Evolutionary conservation across 306 rosid species (phyloP).

Genomic region (Begonia fuchsioides): DNA sequence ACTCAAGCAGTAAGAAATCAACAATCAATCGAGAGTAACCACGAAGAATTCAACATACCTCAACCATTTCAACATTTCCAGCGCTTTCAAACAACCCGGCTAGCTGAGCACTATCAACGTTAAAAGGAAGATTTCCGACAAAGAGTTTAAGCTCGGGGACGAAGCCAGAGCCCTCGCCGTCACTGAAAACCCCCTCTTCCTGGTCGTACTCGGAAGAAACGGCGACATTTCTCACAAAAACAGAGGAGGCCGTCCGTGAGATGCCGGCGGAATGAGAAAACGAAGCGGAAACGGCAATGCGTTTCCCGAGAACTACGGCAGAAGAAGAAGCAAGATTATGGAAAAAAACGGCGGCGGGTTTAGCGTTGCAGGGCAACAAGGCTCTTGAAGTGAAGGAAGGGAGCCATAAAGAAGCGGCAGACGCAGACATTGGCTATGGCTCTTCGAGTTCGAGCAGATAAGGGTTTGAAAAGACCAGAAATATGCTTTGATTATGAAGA

Average conservation of each 20-base stretch:
- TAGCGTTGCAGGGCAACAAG: slow-evolving; percentile 12
- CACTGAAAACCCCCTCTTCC: slow-evolving; percentile 39
- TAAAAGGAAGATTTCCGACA: slow-evolving; percentile 84
- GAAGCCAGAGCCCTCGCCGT: slow-evolving; percentile 18
- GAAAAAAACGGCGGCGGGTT: slow-evolving; percentile 17
- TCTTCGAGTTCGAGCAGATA: slow-evolving; percentile 21
- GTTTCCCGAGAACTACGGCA: slow-evolving; percentile 13
- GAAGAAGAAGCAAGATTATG: slow-evolving; percentile 13
- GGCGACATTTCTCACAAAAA: slow-evolving; percentile 39
- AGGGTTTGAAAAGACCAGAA: slow-evolving; percentile 14
- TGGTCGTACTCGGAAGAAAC: slow-evolving; percentile 60
- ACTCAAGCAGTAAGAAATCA: background rate
- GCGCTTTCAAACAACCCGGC: slow-evolving; percentile 61
- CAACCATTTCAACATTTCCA: slow-evolving; percentile 76
- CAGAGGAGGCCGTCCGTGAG: slow-evolving; percentile 16
- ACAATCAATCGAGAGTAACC: background rate
- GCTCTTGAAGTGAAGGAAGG: slow-evolving; percentile 35
- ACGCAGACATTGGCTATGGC: slow-evolving; percentile 48
- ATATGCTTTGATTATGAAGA: too few relatives aligned
- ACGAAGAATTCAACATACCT: slow-evolving; percentile 28
- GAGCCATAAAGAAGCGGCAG: slow-evolving; percentile 48
- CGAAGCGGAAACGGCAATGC: slow-evolving; percentile 37
- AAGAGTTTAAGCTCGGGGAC: slow-evolving; percentile 53
- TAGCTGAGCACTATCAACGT: slow-evolving; percentile 65
- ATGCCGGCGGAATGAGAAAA: slow-evolving; percentile 17